Conservation (phyloP, 495 filamentous ascomycete genomes). For the Pyrenula aspistea region DNA sequence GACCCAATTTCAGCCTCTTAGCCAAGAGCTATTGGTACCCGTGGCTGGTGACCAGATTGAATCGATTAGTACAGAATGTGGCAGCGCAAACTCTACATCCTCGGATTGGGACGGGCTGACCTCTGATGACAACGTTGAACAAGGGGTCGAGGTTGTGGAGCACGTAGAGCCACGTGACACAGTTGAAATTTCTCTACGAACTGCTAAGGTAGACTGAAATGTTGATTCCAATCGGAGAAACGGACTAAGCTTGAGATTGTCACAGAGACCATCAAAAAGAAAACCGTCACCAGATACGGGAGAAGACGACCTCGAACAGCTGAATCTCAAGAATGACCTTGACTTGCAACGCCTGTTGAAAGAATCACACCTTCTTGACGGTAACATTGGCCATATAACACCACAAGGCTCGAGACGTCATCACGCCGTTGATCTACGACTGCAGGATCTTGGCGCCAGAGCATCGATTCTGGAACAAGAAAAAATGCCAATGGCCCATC, state of each 20-base stretch:
- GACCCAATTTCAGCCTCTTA: constrained; percentile 67
- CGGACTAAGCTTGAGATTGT: too few species aligned
- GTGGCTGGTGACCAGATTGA: too few species aligned
- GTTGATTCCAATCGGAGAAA: too few species aligned
- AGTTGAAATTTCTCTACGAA: too few species aligned
- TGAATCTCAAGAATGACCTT: constrained; percentile 80
- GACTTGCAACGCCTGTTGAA: constrained; percentile 77
- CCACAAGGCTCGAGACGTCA: constrained; percentile 52
- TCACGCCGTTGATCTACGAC: constrained; percentile 70
- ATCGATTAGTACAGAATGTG: constrained; percentile 13
- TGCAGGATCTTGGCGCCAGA: constrained; percentile 71
- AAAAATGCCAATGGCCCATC: constrained; percentile 73
- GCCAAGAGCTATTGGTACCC: constrained; percentile 17
- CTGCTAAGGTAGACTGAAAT: too few species aligned
- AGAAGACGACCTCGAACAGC: constrained; percentile 38
- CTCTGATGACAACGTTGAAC: constrained; percentile 17
- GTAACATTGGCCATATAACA: constrained; percentile 39
- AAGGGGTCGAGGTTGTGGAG: constrained; percentile 52
- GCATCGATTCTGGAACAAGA: constrained; percentile 57
- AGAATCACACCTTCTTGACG: constrained; percentile 85
- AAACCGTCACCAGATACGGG: constrained; percentile 30
- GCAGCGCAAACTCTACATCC: constrained; percentile 22
- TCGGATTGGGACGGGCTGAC: constrained; percentile 61
- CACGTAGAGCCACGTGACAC: background rate
- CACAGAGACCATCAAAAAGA: too few species aligned